phyloP scores from a whole-genome alignment of 345 rosid species.

The Salix dunnii region DNA sequence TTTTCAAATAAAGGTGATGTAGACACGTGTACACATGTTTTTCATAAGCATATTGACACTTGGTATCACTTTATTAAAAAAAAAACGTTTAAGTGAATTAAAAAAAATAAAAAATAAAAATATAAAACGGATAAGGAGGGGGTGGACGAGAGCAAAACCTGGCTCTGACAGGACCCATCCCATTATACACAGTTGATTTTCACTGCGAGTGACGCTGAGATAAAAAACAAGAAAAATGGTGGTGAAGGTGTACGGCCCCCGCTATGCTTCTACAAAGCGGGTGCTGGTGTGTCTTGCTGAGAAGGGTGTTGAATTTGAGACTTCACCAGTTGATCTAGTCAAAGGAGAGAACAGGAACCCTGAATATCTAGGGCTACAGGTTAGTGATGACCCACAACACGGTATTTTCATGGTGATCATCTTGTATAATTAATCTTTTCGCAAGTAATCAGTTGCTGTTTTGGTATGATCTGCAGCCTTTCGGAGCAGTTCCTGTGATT shows the following conservation, averaged over 20 bases:
- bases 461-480: slow-evolving; percentile 61
- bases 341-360: slow-evolving; percentile 62
- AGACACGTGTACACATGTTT: too few relatives aligned
- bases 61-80: too few relatives aligned
- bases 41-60: too few relatives aligned
- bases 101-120: too few relatives aligned
- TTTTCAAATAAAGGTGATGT: too few relatives aligned
- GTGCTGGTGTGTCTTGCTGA: slow-evolving; percentile 46
- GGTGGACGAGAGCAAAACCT: too few relatives aligned
- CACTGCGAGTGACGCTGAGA: too few relatives aligned
- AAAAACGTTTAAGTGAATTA: too few relatives aligned
- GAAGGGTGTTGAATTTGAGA: slow-evolving; percentile 56
- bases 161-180: too few relatives aligned
- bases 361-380: slow-evolving; percentile 59
- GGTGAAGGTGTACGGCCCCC: slow-evolving; percentile 62
- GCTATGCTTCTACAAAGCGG: slow-evolving; percentile 50
- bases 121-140: too few relatives aligned
- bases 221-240: slow-evolving; percentile 35
- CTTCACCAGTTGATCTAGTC: slow-evolving; percentile 52
- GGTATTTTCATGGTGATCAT: not conserved
- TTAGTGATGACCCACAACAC: slow-evolving; percentile 5
- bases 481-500: slow-evolving; percentile 60
- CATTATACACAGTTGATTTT: too few relatives aligned
- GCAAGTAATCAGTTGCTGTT: not conserved
- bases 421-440: not conserved